These are phyloP conservation scores for Trichosporon sp. DNA, from an alignment of 1,284 basidiomycete species.

Conservation along the genomic window DNA sequence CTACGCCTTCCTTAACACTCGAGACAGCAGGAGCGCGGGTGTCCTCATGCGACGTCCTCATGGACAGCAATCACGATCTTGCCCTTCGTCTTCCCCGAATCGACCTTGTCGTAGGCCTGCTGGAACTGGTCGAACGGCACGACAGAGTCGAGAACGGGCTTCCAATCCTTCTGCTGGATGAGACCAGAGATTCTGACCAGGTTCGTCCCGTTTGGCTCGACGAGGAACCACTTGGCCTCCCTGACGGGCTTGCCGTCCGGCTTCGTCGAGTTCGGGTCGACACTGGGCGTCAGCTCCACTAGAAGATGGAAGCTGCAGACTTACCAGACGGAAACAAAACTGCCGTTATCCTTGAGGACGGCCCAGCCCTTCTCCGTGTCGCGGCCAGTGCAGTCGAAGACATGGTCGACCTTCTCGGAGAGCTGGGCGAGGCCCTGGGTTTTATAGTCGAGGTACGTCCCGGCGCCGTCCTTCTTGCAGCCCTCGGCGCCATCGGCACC, in stretches of 20 bases:
- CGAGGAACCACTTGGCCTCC: constrained; percentile 19
- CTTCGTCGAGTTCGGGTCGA: constrained; percentile 6
- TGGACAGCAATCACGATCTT: constrained; percentile 19
- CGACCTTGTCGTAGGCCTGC: constrained; percentile 16
- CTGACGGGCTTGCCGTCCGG: constrained; percentile 1
- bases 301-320: neutral
- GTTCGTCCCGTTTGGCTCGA: constrained; percentile 16
- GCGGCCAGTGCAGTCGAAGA: constrained; percentile 16
- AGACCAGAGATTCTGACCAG: constrained; percentile 10
- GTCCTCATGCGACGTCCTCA: neutral
- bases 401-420: constrained; percentile 9
- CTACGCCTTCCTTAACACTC: neutral
- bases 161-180: constrained; percentile 7
- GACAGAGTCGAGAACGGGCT: constrained; percentile 19
- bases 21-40: neutral
- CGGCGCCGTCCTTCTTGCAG: constrained; percentile 4
- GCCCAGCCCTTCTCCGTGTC: constrained; percentile 9
- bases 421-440: neutral
- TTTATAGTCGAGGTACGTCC: constrained; percentile 12
- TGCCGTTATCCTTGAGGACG: constrained; percentile 12
- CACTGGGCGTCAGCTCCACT: neutral
- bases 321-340: constrained; percentile 11
- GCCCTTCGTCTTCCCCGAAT: constrained; percentile 10
- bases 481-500: neutral
- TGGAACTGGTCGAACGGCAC: constrained; percentile 9